Base-by-base conservation (phyloP, 257 asterid genomes). In the Solanum megistacrolobum region DNA sequence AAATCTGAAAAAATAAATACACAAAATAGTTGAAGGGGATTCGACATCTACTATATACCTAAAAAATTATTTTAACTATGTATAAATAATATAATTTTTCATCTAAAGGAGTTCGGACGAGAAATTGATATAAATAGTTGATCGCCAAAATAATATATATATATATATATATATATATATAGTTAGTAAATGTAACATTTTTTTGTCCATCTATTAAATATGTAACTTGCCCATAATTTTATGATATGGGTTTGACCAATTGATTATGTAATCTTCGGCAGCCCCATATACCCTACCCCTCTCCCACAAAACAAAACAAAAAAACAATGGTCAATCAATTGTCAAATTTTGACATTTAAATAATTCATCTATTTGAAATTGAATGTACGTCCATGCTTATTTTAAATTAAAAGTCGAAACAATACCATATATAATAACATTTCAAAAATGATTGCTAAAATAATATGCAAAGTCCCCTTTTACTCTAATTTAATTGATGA, bases 101-200 rank as follows among this genome's bases (percentile, higher is more conserved):
- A 46, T 13, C 20, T 0, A 46, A 46, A 46, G 14, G 18, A 0
- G 0, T 46, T 13, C 7, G 18, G 0, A 46, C 1, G 58, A 39
- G 4, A 39, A 39, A 39, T 39, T 39, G 46, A 39, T 39, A 46
- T 46, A 46, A 46, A 12, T 46, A 46, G 55, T 46, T 4, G 55
- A 46, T 12, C 7, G 55, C 20, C 18, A 46, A 46, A 46, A 12
- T 12, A 46, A 12, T 46, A 46, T n/a, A n/a, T n/a, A n/a, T n/a
- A n/a, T n/a, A n/a, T n/a, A 12, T 2, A 13, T 13, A 41, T 41
- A 41, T 43, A 12, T 41, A 41, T 41, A 35, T 36, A 38, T 41
- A 46, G 2, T 46, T 48, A 48, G 21, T 9, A 3, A 55, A 55
- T 55, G 3, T 20, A 20, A 58, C 23, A 20, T 7, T 20, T 58